Percentiles rank a stretch among this genome's conserved stretches.
Evolutionary conservation across 495 filamentous ascomycete genomes (phyloP).

Genomic region (Stereocaulon alpinum): DNA sequence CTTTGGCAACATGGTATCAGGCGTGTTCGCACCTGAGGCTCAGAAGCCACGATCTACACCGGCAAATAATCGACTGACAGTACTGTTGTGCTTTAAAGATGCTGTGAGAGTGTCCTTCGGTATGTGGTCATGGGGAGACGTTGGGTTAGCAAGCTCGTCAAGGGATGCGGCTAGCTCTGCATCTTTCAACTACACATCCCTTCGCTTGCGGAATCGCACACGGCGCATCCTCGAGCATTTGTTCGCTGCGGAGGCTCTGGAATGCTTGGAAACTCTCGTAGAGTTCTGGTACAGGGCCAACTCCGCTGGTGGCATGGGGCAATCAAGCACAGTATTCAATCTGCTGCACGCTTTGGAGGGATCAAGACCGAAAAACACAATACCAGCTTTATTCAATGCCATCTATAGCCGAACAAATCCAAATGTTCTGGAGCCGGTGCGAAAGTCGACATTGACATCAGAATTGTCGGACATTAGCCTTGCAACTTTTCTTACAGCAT

Average conservation of each 20-base stretch:
- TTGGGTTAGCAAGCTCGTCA: slow-evolving; percentile 41
- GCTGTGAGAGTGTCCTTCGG: slow-evolving; percentile 81
- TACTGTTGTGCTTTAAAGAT: slow-evolving; percentile 94
- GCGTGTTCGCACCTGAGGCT: slow-evolving; percentile 73
- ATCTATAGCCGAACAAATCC: slow-evolving; percentile 92
- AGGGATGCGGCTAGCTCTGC: slow-evolving; percentile 55
- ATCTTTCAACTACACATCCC: slow-evolving; percentile 80
- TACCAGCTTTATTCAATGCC: slow-evolving; percentile 95
- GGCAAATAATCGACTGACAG: slow-evolving; percentile 88
- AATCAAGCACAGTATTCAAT: slow-evolving; percentile 49
- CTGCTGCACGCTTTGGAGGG: slow-evolving; percentile 86
- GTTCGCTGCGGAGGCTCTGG: slow-evolving; percentile 86
- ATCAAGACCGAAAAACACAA: slow-evolving; percentile 80
- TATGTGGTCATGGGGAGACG: slow-evolving; percentile 89
- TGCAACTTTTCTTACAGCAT: slow-evolving; percentile 79
- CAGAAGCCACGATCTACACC: slow-evolving; percentile 62
- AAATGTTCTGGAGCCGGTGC: slow-evolving; percentile 59
- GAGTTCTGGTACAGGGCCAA: slow-evolving; percentile 59
- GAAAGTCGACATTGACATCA: slow-evolving; percentile 80
- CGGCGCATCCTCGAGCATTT: slow-evolving; percentile 83
- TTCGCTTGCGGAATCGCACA: slow-evolving; percentile 81
- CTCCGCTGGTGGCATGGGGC: slow-evolving; percentile 27
- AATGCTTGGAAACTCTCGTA: slow-evolving; percentile 84
- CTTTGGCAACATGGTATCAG: slow-evolving; percentile 94
- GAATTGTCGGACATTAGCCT: slow-evolving; percentile 71